Evolutionary conservation across 805 yeast species (phyloP).

Genomic region (Teunomyces barrocoloradensis): DNA sequence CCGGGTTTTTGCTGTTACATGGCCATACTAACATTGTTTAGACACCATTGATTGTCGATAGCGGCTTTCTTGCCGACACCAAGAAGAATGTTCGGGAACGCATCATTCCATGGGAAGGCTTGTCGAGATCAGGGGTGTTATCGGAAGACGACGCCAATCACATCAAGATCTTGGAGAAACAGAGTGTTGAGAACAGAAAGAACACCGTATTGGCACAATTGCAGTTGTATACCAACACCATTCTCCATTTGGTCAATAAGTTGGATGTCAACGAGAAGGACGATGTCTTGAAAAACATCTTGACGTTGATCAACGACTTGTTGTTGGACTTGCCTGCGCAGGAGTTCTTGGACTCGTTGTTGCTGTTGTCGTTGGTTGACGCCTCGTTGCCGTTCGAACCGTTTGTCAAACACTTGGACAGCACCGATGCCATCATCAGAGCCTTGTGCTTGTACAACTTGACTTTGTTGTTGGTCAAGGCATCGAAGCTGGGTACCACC

Average conservation of each 20-base stretch:
- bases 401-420: conserved; percentile 49
- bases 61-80: conserved; percentile 63
- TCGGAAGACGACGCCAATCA: conserved; percentile 65
- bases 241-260: conserved; percentile 53
- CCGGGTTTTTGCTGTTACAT: too few relatives aligned
- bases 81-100: conserved; percentile 69
- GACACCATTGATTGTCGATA: conserved; percentile 51
- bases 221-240: conserved; percentile 52
- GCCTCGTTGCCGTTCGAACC: conserved; percentile 52
- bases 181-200: conserved; percentile 41
- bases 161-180: conserved; percentile 53
- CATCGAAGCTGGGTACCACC: conserved; percentile 12
- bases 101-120: conserved; percentile 90
- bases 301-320: conserved; percentile 62
- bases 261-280: conserved; percentile 45
- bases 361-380: conserved; percentile 42
- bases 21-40: conserved; percentile 4
- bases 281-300: conserved; percentile 63
- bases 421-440: conserved; percentile 55
- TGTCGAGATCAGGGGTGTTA: conserved; percentile 69
- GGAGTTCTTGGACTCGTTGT: conserved; percentile 37
- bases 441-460: conserved; percentile 55
- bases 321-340: conserved; percentile 35
- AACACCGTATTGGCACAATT: conserved; percentile 43
- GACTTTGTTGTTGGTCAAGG: conserved; percentile 43